phyloP scores from a whole-genome alignment of 2,329 filamentous ascomycete species.

The Fusarium graminum region DNA sequence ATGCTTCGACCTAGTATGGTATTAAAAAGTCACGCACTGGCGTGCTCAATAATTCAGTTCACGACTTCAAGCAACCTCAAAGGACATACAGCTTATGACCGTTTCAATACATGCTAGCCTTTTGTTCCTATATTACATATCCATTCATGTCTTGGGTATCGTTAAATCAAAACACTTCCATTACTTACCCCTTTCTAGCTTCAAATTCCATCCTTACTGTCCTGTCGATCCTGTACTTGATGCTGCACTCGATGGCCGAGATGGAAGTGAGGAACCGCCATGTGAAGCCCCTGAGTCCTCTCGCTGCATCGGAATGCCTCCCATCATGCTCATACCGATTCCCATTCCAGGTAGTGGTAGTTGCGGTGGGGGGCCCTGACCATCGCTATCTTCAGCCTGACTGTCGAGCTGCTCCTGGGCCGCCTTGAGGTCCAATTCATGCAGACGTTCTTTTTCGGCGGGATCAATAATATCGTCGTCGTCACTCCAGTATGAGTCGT shows the following conservation, averaged over 20 bases:
- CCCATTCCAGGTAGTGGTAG: slow-evolving; percentile 42
- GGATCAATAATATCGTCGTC: slow-evolving; percentile 74
- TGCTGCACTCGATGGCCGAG: slow-evolving; percentile 56
- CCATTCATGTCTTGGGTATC: slow-evolving; percentile 50
- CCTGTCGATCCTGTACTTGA: slow-evolving; percentile 61
- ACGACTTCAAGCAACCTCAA: neutral
- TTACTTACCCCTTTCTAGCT: slow-evolving; percentile 5
- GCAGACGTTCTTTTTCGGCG: slow-evolving; percentile 69
- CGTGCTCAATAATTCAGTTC: neutral
- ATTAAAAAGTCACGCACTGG: too few species aligned
- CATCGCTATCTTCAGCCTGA: slow-evolving; percentile 53
- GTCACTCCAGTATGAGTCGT: slow-evolving; percentile 73
- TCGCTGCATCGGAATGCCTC: slow-evolving; percentile 57
- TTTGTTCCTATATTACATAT: slow-evolving; percentile 41
- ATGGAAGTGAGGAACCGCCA: slow-evolving; percentile 50
- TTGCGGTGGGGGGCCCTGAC: slow-evolving; percentile 45
- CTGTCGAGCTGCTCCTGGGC: slow-evolving; percentile 56
- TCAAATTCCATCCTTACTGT: slow-evolving; percentile 44
- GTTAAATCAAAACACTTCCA: slow-evolving; percentile 47
- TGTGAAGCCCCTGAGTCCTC: slow-evolving; percentile 51
- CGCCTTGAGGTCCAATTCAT: slow-evolving; percentile 63
- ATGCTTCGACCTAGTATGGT: too few species aligned
- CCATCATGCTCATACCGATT: slow-evolving; percentile 50
- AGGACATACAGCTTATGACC: neutral
- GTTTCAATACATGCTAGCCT: slow-evolving; percentile 18